Percentiles rank a stretch among this genome's conserved stretches.
Evolutionary conservation across 2,329 filamentous ascomycete genomes (phyloP).

Genomic region (Escovopsis sp.): DNA sequence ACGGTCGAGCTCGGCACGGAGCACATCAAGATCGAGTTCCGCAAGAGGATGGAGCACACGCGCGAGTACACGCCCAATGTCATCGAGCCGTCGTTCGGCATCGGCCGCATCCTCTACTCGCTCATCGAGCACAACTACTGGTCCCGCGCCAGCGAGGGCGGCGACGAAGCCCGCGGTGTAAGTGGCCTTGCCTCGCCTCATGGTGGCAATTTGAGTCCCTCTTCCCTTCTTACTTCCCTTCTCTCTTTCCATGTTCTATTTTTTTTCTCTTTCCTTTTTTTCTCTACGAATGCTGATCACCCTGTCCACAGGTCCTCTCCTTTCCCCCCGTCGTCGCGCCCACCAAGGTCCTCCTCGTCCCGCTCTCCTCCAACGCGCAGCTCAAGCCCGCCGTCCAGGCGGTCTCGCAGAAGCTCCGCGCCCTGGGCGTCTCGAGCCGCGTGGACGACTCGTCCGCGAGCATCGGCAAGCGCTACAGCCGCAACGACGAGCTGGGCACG

Average conservation of each 20-base stretch:
- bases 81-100: constrained; percentile 95
- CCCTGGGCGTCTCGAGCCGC: constrained; percentile 63
- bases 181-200: no score
- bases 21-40: constrained; percentile 68
- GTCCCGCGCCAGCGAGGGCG: constrained; percentile 52
- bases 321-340: constrained; percentile 59
- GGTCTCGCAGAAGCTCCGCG: constrained; percentile 62
- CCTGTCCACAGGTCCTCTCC: constrained; percentile 28
- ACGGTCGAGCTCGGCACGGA: constrained; percentile 70
- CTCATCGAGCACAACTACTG: constrained; percentile 93
- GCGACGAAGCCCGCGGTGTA: constrained; percentile 67
- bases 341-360: constrained; percentile 86
- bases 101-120: constrained; percentile 84
- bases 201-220: no score
- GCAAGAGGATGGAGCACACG: constrained; percentile 65
- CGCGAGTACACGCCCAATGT: constrained; percentile 91
- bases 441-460: constrained; percentile 82
- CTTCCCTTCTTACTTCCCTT: no score
- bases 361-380: constrained; percentile 64
- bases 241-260: no score
- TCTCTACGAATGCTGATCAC: background rate
- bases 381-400: constrained; percentile 65
- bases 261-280: no score
- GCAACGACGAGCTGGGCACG: constrained; percentile 92
- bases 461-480: constrained; percentile 87